Conservation (phyloP, 176 grass and related monocot species). For the Phragmites australis region DNA sequence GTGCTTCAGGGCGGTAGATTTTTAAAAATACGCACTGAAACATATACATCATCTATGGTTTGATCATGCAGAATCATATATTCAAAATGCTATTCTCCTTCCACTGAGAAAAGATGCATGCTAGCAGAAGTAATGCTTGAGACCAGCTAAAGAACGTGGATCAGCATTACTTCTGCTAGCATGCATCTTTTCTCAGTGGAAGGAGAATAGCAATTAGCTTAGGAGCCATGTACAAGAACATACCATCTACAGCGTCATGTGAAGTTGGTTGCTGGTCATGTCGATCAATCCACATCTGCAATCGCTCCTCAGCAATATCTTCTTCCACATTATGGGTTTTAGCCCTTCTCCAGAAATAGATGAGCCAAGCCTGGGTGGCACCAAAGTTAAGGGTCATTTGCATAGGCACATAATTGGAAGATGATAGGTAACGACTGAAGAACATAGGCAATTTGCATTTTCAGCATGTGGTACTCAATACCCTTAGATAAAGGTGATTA, state of each 20-base stretch:
- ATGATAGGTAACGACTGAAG: not conserved
- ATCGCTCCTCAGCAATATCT: constrained; percentile 83
- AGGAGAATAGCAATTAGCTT: not conserved
- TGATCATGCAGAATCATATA: not conserved
- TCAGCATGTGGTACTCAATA: not conserved
- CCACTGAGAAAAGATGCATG: constrained; percentile 10
- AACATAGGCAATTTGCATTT: not conserved
- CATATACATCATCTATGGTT: not conserved
- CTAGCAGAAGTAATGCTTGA: not conserved
- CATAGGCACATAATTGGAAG: not conserved
- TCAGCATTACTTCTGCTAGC: not conserved
- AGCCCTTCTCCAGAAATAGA: constrained; percentile 93
- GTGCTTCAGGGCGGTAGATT: not conserved
- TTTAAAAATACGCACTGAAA: not conserved
- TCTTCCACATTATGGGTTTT: constrained; percentile 70
- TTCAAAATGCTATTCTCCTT: not conserved
- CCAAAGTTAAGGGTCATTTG: constrained; percentile 1
- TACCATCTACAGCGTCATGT: constrained; percentile 91
- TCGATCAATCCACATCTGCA: constrained; percentile 75
- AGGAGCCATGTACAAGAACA: not conserved
- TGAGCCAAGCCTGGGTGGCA: constrained; percentile 68
- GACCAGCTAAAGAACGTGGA: not conserved
- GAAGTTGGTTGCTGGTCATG: constrained; percentile 69
- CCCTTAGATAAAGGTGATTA: not conserved
- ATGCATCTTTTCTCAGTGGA: constrained; percentile 18